These are phyloP conservation scores for Curvularia eragrostidis DNA, from an alignment of 2,329 filamentous ascomycete species.

Conservation along the genomic window DNA sequence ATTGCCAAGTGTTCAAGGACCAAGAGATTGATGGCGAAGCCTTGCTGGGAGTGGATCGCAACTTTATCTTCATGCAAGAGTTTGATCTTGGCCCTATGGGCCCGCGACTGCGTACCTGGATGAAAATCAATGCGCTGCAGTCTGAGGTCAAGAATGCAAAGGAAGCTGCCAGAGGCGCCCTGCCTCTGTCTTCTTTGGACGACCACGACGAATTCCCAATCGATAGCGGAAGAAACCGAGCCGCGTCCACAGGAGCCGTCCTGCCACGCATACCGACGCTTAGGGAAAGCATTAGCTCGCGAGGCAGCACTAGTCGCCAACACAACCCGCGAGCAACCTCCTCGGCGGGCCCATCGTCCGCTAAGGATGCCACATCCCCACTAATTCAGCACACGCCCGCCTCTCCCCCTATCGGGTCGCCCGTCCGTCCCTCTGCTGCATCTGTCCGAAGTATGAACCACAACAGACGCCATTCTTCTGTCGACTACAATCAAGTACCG, in stretches of 20 bases:
- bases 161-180: slow-evolving; percentile 42
- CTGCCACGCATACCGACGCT: slow-evolving; percentile 50
- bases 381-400: slow-evolving; percentile 54
- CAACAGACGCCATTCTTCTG: slow-evolving; percentile 85
- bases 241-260: slow-evolving; percentile 52
- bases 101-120: slow-evolving; percentile 89
- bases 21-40: slow-evolving; percentile 97
- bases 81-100: slow-evolving; percentile 94
- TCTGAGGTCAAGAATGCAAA: slow-evolving; percentile 76
- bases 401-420: slow-evolving; percentile 50
- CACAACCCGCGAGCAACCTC: slow-evolving; percentile 43
- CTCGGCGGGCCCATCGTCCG: slow-evolving; percentile 39
- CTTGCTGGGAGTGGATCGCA: slow-evolving; percentile 91
- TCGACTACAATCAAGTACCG: slow-evolving; percentile 66
- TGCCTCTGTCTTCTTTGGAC: slow-evolving; percentile 46
- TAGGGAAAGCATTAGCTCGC: slow-evolving; percentile 41
- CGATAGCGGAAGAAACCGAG: slow-evolving; percentile 56
- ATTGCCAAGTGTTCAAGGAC: slow-evolving; percentile 93
- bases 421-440: slow-evolving; percentile 73
- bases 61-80: slow-evolving; percentile 92
- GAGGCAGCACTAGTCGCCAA: slow-evolving; percentile 34
- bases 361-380: slow-evolving; percentile 51
- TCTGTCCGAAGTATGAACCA: slow-evolving; percentile 84
- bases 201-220: slow-evolving; percentile 35
- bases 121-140: slow-evolving; percentile 91